Conservation (phyloP, 2,329 filamentous ascomycete species). For the Rhynchosporium secalis region DNA sequence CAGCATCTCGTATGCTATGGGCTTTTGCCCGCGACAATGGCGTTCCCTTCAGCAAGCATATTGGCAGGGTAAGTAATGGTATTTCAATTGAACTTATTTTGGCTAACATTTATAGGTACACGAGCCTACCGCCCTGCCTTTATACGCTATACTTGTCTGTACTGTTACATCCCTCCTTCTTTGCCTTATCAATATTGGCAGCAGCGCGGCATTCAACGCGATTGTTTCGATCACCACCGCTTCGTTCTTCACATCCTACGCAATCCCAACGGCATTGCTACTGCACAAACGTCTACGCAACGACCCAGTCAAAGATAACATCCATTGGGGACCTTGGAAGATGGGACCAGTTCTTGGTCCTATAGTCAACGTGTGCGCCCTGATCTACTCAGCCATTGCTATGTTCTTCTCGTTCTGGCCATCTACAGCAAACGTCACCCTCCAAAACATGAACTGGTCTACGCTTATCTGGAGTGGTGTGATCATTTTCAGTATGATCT, state of each 20-base stretch:
- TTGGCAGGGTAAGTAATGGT: conserved; percentile 17
- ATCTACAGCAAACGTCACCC: conserved; percentile 18
- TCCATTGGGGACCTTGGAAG: conserved; percentile 30
- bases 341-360: conserved; percentile 32
- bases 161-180: conserved; percentile 40
- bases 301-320: conserved; percentile 27
- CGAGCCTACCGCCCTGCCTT: conserved; percentile 26
- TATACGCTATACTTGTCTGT: conserved; percentile 32
- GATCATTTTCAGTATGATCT: conserved; percentile 48
- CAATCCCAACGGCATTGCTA: conserved; percentile 43
- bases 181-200: conserved; percentile 46
- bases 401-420: conserved; percentile 51
- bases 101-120: conserved; percentile 27
- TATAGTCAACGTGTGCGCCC: conserved; percentile 23
- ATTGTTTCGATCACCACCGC: conserved; percentile 47
- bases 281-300: conserved; percentile 44
- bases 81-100: background rate
- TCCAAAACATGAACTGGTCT: conserved; percentile 50
- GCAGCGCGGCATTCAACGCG: conserved; percentile 46
- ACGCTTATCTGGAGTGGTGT: conserved; percentile 47
- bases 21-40: conserved; percentile 25
- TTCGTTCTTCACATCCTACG: conserved; percentile 47
- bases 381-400: conserved; percentile 42
- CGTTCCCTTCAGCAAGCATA: conserved; percentile 20
- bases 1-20: conserved; percentile 43